Evolutionary conservation across 495 filamentous ascomycete species (phyloP).

Genomic region (Cercophora sp.): DNA sequence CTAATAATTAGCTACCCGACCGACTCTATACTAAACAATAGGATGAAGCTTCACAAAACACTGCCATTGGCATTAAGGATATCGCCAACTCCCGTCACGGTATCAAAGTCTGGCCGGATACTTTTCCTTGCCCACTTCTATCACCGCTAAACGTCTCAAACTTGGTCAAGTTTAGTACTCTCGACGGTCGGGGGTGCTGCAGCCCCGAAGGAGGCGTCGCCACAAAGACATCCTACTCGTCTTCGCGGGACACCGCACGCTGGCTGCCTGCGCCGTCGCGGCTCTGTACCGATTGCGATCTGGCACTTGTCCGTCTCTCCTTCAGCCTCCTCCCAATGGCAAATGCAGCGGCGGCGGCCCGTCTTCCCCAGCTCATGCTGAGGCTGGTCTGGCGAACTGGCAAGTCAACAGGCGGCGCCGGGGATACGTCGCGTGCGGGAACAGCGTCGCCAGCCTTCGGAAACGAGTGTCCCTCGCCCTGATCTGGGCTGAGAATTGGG

Average conservation of each 20-base stretch:
- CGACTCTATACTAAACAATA: too few species aligned
- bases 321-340: conserved; percentile 18
- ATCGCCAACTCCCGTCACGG: too few species aligned
- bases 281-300: not conserved
- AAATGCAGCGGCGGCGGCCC: conserved; percentile 18
- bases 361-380: conserved; percentile 22
- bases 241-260: not conserved
- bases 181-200: conserved; percentile 31
- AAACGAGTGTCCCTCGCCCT: not conserved
- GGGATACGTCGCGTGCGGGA: too few species aligned
- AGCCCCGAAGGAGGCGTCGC: conserved; percentile 26
- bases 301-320: conserved; percentile 10
- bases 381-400: not conserved
- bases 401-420: too few species aligned
- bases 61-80: too few species aligned
- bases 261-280: not conserved
- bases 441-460: too few species aligned
- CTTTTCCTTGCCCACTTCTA: not conserved
- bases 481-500: conserved; percentile 6
- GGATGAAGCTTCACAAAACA: too few species aligned
- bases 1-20: too few species aligned
- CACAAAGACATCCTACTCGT: conserved; percentile 18
- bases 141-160: conserved; percentile 26
- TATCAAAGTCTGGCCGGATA: not conserved
- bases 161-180: conserved; percentile 30